These are phyloP conservation scores for Saturnispora besseyi DNA, from an alignment of 805 yeast genomes.

Conservation along the genomic window DNA sequence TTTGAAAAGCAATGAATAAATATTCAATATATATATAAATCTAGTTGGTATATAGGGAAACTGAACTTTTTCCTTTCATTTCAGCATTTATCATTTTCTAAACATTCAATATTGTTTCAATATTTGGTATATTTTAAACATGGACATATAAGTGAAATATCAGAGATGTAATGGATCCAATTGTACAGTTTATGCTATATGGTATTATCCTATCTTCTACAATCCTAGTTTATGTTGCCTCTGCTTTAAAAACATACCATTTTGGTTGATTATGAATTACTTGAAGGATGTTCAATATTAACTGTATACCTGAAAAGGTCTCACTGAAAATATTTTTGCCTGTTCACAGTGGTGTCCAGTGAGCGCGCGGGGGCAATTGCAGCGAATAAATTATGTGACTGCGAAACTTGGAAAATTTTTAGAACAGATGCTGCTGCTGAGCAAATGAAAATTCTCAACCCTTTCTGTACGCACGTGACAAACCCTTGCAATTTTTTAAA, in stretches of 20 bases:
- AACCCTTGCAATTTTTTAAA: neutral
- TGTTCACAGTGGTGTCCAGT: neutral
- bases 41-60: no score
- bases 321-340: constrained; percentile 4
- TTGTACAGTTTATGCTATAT: no score
- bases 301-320: neutral
- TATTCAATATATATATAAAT: no score
- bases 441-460: neutral
- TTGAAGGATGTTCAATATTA: constrained; percentile 1
- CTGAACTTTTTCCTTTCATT: no score
- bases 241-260: constrained; percentile 20
- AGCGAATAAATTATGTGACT: constrained; percentile 1
- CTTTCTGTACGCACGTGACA: constrained; percentile 2
- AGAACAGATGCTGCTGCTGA: neutral
- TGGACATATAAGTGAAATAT: no score
- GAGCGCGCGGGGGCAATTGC: neutral
- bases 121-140: no score
- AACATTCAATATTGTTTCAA: no score
- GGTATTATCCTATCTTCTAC: no score
- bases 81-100: no score
- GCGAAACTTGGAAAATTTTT: neutral
- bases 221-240: no score
- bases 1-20: no score
- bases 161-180: no score
- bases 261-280: constrained; percentile 15